Evolutionary conservation across 1,284 basidiomycete genomes (phyloP).

Genomic region (Stygiomarasmius scandens): DNA sequence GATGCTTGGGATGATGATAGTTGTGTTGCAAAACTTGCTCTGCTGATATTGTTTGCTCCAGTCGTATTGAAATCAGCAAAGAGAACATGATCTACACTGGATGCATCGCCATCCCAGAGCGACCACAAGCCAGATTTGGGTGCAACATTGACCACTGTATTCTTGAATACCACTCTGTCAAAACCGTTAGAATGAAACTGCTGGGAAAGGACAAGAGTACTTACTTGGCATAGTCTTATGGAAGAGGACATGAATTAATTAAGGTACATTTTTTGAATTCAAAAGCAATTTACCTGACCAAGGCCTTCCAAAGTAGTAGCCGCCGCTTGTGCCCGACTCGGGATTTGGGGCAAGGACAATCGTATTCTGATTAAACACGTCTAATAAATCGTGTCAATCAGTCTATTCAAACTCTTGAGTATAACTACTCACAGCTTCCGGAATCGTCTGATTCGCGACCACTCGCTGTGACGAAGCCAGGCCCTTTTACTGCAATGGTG

Average conservation of each 20-base stretch:
- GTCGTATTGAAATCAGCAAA: conserved; percentile 49
- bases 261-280: background rate
- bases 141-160: conserved; percentile 40
- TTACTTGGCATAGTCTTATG: conserved; percentile 40
- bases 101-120: conserved; percentile 42
- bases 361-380: conserved; percentile 50
- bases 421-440: conserved; percentile 51
- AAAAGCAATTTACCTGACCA: conserved; percentile 41
- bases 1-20: conserved; percentile 7
- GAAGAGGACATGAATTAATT: no score
- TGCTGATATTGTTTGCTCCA: conserved; percentile 4
- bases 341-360: conserved; percentile 49
- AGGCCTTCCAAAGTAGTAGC: conserved; percentile 51
- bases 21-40: conserved; percentile 10
- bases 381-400: conserved; percentile 24
- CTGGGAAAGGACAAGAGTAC: no score
- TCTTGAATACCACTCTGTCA: conserved; percentile 48
- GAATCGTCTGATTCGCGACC: conserved; percentile 49
- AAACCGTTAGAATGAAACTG: conserved; percentile 23
- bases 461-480: conserved; percentile 54
- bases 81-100: conserved; percentile 43
- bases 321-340: conserved; percentile 36
- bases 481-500: conserved; percentile 42
- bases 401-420: no score
- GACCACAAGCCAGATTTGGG: conserved; percentile 50